Conservation (phyloP, 1,284 basidiomycete genomes). For the Apiotrichum mycotoxinovorans region DNA sequence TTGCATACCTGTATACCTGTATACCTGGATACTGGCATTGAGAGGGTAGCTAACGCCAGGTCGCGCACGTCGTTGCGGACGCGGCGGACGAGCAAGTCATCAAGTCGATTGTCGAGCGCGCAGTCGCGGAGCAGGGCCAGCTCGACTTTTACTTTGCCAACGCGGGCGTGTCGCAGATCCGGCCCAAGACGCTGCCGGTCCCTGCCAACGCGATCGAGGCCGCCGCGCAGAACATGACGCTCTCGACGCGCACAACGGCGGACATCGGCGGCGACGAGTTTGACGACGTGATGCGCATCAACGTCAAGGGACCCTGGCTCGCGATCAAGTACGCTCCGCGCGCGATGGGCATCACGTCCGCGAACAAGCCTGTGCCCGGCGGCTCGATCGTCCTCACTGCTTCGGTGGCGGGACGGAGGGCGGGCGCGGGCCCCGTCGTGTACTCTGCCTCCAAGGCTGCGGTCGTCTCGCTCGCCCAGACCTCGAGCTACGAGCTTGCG, state of each 20-base stretch:
- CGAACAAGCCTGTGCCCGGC: conserved; percentile 64
- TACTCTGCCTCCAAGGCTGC: conserved; percentile 89
- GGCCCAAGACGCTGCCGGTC: conserved; percentile 1
- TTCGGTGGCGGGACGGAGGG: conserved; percentile 79
- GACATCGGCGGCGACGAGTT: conserved; percentile 57
- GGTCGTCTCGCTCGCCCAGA: conserved; percentile 81
- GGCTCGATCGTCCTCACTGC: conserved; percentile 89
- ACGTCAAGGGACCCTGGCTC: conserved; percentile 80
- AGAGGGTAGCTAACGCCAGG: conserved; percentile 13
- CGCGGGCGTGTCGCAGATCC: conserved; percentile 53
- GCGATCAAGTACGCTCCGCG: conserved; percentile 79
- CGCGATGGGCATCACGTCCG: conserved; percentile 69
- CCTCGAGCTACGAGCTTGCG: conserved; percentile 72
- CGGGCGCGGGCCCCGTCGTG: conserved; percentile 78
- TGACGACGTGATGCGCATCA: conserved; percentile 73
- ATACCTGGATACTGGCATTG: too few relatives aligned
- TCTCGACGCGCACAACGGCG: not conserved
- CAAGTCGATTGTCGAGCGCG: conserved; percentile 64
- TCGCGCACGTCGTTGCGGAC: conserved; percentile 63
- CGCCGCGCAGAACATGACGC: not conserved
- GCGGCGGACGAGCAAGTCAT: conserved; percentile 77
- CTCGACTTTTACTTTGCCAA: conserved; percentile 95
- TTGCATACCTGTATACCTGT: too few relatives aligned
- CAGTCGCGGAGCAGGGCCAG: conserved; percentile 72
- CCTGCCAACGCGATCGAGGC: not conserved